phyloP scores from a whole-genome alignment of 495 filamentous ascomycete species.

The Astrocystis sublimbata region DNA sequence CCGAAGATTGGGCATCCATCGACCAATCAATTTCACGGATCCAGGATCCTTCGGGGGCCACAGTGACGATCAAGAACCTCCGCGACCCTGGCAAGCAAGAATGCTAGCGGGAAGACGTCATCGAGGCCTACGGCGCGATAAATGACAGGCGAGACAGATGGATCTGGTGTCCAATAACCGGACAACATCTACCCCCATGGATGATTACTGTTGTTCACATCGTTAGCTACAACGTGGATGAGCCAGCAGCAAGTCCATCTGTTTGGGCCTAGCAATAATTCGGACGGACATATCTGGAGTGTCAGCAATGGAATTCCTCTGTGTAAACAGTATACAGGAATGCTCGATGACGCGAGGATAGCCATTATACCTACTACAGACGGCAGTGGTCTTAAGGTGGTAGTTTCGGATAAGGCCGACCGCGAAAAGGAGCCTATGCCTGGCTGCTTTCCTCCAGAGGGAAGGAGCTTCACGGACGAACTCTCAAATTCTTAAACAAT shows the following conservation, averaged over 20 bases:
- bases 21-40: background rate
- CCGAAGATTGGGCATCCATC: slow-evolving; percentile 7
- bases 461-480: background rate
- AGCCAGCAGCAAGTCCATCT: slow-evolving; percentile 9
- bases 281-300: slow-evolving; percentile 11
- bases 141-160: background rate
- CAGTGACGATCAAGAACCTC: slow-evolving; percentile 1
- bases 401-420: background rate
- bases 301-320: background rate
- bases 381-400: slow-evolving; percentile 1
- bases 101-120: background rate
- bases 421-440: background rate
- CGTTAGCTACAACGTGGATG: slow-evolving; percentile 9
- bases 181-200: background rate
- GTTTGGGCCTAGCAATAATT: background rate
- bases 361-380: slow-evolving; percentile 7
- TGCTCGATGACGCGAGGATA: slow-evolving; percentile 4
- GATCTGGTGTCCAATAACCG: slow-evolving; percentile 4
- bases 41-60: background rate
- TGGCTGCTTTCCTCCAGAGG: background rate
- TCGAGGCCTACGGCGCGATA: background rate
- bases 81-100: background rate
- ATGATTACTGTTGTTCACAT: background rate
- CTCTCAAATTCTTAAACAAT: slow-evolving; percentile 2
- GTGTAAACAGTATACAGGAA: background rate